Percentiles rank a stretch among this genome's conserved stretches.
Evolutionary conservation across 805 yeast genomes (phyloP).

Genomic region (Yarrowia divulgata): DNA sequence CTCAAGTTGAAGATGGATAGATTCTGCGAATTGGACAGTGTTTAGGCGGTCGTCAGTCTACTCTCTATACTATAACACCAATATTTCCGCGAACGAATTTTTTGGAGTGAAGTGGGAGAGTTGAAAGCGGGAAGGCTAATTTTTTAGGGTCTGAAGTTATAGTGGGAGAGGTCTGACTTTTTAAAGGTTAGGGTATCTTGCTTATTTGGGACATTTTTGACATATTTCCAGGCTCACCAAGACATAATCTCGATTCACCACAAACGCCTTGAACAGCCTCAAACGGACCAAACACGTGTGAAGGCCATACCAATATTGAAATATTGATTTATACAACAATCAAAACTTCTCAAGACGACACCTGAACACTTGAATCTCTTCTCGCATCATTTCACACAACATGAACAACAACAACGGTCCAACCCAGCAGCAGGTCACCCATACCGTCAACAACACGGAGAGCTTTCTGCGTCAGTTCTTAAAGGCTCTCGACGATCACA

Average conservation of each 20-base stretch:
- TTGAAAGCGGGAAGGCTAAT: not conserved
- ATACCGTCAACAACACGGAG: conserved; percentile 41
- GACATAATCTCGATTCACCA: conserved; percentile 2
- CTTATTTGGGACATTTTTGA: conserved; percentile 19
- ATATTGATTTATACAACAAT: not conserved
- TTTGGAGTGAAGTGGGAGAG: conserved; percentile 1
- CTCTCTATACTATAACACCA: not conserved
- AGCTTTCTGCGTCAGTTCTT: conserved; percentile 48
- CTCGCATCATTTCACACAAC: not conserved
- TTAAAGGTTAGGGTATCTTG: not conserved
- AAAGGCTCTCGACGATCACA: conserved; percentile 49
- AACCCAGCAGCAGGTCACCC: conserved; percentile 11
- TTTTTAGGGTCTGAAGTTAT: not conserved
- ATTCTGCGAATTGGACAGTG: not conserved
- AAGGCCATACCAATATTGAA: too few relatives aligned
- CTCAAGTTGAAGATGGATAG: not conserved
- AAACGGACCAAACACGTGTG: not conserved
- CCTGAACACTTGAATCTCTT: not conserved
- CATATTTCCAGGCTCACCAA: conserved; percentile 1
- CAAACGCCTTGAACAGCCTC: conserved; percentile 5
- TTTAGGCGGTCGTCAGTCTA: not conserved
- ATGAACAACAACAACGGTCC: conserved; percentile 1
- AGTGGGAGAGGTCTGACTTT: not conserved
- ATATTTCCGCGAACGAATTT: not conserved
- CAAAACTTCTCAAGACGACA: too few relatives aligned